Evolutionary conservation across 805 yeast genomes (phyloP).

Genomic region (Wickerhamiella allomyrinae): DNA sequence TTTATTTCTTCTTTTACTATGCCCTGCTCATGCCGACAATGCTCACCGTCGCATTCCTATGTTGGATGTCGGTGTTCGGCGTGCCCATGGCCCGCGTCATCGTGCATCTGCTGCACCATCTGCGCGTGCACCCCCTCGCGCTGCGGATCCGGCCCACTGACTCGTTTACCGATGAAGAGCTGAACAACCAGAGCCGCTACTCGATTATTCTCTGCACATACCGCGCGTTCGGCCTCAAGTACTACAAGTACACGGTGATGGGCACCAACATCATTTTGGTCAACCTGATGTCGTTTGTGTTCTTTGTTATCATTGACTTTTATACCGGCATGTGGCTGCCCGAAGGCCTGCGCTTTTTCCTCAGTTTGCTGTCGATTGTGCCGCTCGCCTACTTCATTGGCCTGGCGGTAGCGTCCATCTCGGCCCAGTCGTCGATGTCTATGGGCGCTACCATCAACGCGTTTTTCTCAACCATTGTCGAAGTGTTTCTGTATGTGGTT

Average conservation of each 20-base stretch:
- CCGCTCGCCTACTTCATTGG: slow-evolving; percentile 96
- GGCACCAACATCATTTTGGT: slow-evolving; percentile 91
- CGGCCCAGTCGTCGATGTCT: slow-evolving; percentile 98
- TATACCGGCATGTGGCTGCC: slow-evolving; percentile 42
- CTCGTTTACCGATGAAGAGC: slow-evolving; percentile 24
- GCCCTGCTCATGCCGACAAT: slow-evolving; percentile 54
- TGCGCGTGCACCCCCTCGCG: slow-evolving; percentile 83
- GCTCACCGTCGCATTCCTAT: slow-evolving; percentile 36
- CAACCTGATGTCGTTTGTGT: slow-evolving; percentile 64
- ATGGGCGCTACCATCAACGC: slow-evolving; percentile 97
- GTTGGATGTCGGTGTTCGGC: slow-evolving; percentile 78
- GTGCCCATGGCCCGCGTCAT: slow-evolving; percentile 87
- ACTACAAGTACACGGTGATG: slow-evolving; percentile 89
- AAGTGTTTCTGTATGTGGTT: slow-evolving; percentile 80
- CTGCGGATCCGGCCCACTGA: slow-evolving; percentile 48
- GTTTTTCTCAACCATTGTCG: slow-evolving; percentile 90
- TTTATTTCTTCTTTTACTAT: slow-evolving; percentile 62
- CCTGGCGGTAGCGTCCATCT: slow-evolving; percentile 97
- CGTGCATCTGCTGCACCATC: slow-evolving; percentile 51
- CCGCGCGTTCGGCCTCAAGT: slow-evolving; percentile 81
- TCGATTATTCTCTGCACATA: slow-evolving; percentile 70
- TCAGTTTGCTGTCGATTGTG: slow-evolving; percentile 70
- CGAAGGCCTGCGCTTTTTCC: slow-evolving; percentile 45
- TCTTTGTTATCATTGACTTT: slow-evolving; percentile 70
- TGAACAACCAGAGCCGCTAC: slow-evolving; percentile 26